A percentile compares a stretch with the other conserved stretches of the same genome.
These are phyloP conservation scores for Apiosordaria backusii DNA, from an alignment of 495 filamentous ascomycete species.

Conservation along the genomic window DNA sequence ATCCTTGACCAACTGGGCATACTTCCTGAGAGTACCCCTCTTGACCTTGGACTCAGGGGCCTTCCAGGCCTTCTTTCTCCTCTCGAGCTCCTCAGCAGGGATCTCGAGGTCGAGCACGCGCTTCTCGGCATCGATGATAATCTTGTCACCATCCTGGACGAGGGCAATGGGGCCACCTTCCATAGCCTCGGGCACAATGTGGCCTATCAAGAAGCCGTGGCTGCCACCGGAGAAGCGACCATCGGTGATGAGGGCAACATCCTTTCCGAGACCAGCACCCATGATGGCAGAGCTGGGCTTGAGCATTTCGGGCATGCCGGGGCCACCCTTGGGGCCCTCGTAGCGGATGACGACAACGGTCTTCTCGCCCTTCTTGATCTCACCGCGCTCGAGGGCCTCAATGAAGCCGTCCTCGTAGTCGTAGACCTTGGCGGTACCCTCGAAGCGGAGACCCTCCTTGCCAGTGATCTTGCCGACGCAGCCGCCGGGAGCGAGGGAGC, in stretches of 20 bases:
- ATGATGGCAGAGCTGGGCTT: constrained; percentile 81
- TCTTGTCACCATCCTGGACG: constrained; percentile 63
- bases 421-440: constrained; percentile 82
- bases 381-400: constrained; percentile 67
- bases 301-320: constrained; percentile 86
- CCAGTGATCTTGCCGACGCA: constrained; percentile 97
- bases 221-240: constrained; percentile 73
- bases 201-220: constrained; percentile 77
- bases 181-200: constrained; percentile 68
- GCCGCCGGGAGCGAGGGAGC: constrained; percentile 84
- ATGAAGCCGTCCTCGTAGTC: constrained; percentile 82
- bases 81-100: constrained; percentile 58
- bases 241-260: constrained; percentile 77
- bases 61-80: constrained; percentile 61
- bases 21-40: constrained; percentile 75
- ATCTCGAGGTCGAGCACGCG: constrained; percentile 59
- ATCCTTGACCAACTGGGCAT: constrained; percentile 65
- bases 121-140: constrained; percentile 69
- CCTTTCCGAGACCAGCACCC: constrained; percentile 78
- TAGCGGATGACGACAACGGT: constrained; percentile 97
- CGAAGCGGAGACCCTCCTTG: constrained; percentile 89
- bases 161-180: constrained; percentile 68
- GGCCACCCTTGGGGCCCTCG: constrained; percentile 78
- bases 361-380: constrained; percentile 95
- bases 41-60: constrained; percentile 64